phyloP scores from a whole-genome alignment of 139 green algal genomes.

The Edaphochlamys debaryana region DNA sequence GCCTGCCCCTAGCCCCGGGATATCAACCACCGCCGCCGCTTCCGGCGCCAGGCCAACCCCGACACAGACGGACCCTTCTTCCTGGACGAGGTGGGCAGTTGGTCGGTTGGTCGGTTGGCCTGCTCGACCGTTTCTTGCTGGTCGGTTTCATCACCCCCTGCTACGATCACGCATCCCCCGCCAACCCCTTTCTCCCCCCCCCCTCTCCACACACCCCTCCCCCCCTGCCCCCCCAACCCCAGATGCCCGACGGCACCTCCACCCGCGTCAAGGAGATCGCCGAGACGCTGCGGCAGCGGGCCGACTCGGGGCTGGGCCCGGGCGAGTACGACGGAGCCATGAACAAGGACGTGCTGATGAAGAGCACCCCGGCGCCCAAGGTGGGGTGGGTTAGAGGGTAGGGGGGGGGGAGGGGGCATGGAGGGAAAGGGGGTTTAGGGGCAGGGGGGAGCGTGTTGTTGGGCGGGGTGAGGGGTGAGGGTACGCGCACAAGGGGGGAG shows the following conservation, averaged over 20 bases:
- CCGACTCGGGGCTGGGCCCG: slow-evolving; percentile 45
- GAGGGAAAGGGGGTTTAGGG: too few relatives aligned
- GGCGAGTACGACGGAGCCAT: slow-evolving; percentile 26
- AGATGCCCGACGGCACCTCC: slow-evolving; percentile 17
- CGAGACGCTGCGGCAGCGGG: neutral
- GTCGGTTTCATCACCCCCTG: too few relatives aligned
- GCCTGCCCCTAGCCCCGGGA: too few relatives aligned
- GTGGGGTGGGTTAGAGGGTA: too few relatives aligned
- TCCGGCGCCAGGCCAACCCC: slow-evolving; percentile 41
- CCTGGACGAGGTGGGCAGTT: slow-evolving; percentile 14
- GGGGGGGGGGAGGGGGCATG: neutral
- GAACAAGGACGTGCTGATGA: slow-evolving; percentile 5
- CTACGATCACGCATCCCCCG: too few relatives aligned
- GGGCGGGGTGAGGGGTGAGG: too few relatives aligned
- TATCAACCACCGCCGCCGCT: slow-evolving; percentile 12
- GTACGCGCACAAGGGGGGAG: too few relatives aligned
- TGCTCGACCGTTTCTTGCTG: neutral
- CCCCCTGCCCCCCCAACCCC: too few relatives aligned
- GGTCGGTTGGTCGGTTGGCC: neutral
- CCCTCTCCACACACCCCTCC: too few relatives aligned
- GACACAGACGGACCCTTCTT: slow-evolving; percentile 50
- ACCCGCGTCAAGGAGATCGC: slow-evolving; percentile 51
- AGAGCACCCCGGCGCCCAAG: slow-evolving; percentile 3
- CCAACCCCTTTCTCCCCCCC: too few relatives aligned
- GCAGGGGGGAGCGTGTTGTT: neutral